Percentiles rank a stretch among this genome's conserved stretches.
Evolutionary conservation across 768 basidiomycete species (phyloP).

Genomic region (Phanerochaete carnosa): DNA sequence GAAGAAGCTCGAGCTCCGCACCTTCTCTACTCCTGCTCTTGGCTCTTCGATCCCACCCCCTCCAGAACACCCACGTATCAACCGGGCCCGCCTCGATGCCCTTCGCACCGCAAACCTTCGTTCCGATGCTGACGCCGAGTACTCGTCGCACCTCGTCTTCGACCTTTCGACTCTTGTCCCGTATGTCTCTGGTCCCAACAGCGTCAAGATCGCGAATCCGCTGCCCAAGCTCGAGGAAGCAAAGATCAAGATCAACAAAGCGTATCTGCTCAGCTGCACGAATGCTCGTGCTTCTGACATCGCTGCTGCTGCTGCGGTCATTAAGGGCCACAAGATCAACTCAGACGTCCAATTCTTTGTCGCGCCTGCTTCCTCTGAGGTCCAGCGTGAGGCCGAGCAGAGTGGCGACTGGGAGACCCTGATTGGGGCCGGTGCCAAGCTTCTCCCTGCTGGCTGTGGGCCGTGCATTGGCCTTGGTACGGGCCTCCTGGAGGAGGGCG

Average conservation of each 20-base stretch:
- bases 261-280: slow-evolving; percentile 97
- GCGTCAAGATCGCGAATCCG: slow-evolving; percentile 94
- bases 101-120: slow-evolving; percentile 50
- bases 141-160: slow-evolving; percentile 85
- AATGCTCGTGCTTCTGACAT: slow-evolving; percentile 97
- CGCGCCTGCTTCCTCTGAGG: slow-evolving; percentile 88
- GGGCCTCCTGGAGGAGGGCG: slow-evolving; percentile 89
- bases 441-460: slow-evolving; percentile 93
- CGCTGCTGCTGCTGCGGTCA: slow-evolving; percentile 86
- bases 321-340: slow-evolving; percentile 77
- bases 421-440: slow-evolving; percentile 85
- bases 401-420: slow-evolving; percentile 88
- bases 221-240: slow-evolving; percentile 76
- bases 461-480: slow-evolving; percentile 97
- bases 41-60: slow-evolving; percentile 59
- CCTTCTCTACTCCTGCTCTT: slow-evolving; percentile 55
- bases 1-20: slow-evolving; percentile 69
- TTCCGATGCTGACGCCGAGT: slow-evolving; percentile 77
- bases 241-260: slow-evolving; percentile 87
- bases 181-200: slow-evolving; percentile 96
- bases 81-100: slow-evolving; percentile 62
- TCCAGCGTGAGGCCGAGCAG: slow-evolving; percentile 86
- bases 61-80: slow-evolving; percentile 85
- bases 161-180: slow-evolving; percentile 94
- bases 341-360: slow-evolving; percentile 96